Percentiles rank a stretch among this genome's conserved stretches.
phyloP scores from a whole-genome alignment of 306 rosid species.

The Lathyrus sativus region DNA sequence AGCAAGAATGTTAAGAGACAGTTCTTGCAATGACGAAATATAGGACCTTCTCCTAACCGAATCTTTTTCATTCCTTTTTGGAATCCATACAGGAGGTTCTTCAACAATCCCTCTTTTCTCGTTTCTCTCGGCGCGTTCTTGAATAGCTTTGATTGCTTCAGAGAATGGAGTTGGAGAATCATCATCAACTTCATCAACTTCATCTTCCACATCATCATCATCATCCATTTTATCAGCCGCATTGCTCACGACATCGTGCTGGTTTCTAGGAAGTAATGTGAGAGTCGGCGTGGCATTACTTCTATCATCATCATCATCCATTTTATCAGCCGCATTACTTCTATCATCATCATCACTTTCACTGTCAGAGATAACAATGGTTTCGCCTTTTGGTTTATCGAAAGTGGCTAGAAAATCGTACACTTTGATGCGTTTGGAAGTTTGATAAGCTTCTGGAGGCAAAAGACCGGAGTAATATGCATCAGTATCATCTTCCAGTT shows the following conservation, averaged over 20 bases:
- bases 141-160: slow-evolving; percentile 54
- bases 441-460: not conserved
- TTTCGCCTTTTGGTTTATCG: not conserved
- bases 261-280: too few species aligned
- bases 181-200: slow-evolving; percentile 31
- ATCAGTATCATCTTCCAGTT: not conserved
- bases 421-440: not conserved
- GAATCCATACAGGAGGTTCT: slow-evolving; percentile 46
- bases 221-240: not conserved
- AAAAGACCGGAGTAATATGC: not conserved
- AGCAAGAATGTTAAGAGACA: slow-evolving; percentile 55
- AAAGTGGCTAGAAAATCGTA: not conserved
- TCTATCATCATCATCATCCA: not conserved
- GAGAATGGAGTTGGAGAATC: slow-evolving; percentile 68
- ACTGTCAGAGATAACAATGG: not conserved
- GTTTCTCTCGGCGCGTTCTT: slow-evolving; percentile 26
- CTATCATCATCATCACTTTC: not conserved
- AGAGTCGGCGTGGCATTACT: too few species aligned
- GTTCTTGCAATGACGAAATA: slow-evolving; percentile 63
- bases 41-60: slow-evolving; percentile 3
- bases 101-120: not conserved
- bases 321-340: not conserved
- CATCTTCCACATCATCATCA: slow-evolving; percentile 4
- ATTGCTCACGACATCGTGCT: too few species aligned
- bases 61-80: slow-evolving; percentile 30